These are phyloP conservation scores for Phaeosphaeriaceae sp. DNA, from an alignment of 2,329 filamentous ascomycete species.

Conservation along the genomic window DNA sequence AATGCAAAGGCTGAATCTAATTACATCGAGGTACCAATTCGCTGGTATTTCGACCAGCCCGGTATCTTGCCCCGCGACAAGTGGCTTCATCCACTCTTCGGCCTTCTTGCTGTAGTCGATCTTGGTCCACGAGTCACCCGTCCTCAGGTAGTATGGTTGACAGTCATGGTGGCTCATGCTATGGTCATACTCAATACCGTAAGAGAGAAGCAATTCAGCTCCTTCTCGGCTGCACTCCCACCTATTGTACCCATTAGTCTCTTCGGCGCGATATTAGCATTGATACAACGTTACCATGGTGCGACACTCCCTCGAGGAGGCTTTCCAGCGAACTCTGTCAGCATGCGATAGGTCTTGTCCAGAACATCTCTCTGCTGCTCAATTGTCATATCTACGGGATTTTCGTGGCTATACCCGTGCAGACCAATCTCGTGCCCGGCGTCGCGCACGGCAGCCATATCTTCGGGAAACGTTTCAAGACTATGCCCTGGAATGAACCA, in stretches of 20 bases:
- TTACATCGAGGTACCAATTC: constrained; percentile 66
- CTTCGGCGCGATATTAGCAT: constrained; percentile 35
- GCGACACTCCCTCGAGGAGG: constrained; percentile 75
- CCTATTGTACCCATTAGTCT: constrained; percentile 33
- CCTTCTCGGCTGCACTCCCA: constrained; percentile 76
- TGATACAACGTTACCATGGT: constrained; percentile 60
- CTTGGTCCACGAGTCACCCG: constrained; percentile 71
- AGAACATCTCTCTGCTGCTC: constrained; percentile 79
- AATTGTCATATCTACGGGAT: constrained; percentile 71
- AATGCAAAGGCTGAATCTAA: too few species aligned
- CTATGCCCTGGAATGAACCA: constrained; percentile 69
- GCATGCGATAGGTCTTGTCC: constrained; percentile 74
- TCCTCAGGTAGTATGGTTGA: constrained; percentile 68
- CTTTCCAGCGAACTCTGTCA: constrained; percentile 73
- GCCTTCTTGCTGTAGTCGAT: constrained; percentile 70
- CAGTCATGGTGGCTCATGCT: constrained; percentile 71
- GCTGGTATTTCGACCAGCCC: constrained; percentile 72
- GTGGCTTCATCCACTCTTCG: constrained; percentile 70
- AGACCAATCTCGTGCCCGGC: constrained; percentile 70
- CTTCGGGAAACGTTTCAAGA: constrained; percentile 71
- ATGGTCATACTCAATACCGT: constrained; percentile 74
- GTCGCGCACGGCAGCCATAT: constrained; percentile 64
- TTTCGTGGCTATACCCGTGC: constrained; percentile 75
- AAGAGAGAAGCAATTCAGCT: constrained; percentile 67
- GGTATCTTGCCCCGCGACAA: constrained; percentile 65